Evolutionary conservation across 345 rosid genomes (phyloP).

Genomic region (Populus deltoides): DNA sequence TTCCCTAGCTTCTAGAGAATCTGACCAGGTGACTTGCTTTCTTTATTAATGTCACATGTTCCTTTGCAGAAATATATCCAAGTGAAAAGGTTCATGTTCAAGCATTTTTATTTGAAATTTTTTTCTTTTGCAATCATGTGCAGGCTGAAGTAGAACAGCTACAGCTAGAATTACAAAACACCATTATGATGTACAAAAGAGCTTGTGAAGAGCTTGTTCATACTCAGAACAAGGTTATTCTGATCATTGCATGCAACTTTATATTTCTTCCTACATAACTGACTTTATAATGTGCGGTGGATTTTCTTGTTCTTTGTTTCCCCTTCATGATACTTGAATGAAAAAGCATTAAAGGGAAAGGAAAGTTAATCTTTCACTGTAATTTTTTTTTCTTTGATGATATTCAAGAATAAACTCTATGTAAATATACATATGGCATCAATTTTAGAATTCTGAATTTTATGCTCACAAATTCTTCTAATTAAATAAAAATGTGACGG

Average conservation of each 20-base stretch:
- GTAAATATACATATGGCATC: no score
- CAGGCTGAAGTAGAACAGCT: conserved; percentile 62
- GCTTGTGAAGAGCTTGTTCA: conserved; percentile 74
- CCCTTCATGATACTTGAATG: no score
- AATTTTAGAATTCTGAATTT: no score
- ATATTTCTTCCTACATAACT: no score
- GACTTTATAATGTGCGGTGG: no score
- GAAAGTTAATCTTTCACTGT: no score
- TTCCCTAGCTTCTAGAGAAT: conserved; percentile 22
- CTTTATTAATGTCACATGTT: not conserved
- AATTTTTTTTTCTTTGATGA: no score
- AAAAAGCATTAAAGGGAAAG: no score
- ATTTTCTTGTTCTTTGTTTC: no score
- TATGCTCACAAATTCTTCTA: not conserved
- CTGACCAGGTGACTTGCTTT: conserved; percentile 35
- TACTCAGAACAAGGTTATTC: conserved; percentile 62
- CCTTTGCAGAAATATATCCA: not conserved
- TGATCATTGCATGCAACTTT: not conserved
- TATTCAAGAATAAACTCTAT: no score
- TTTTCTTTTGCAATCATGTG: conserved; percentile 44
- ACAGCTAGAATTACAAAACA: conserved; percentile 54
- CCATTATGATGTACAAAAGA: conserved; percentile 59
- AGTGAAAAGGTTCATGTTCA: not conserved
- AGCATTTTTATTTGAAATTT: not conserved
- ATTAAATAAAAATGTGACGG: not conserved